These are phyloP conservation scores for Solanum hybrid DNA, from an alignment of 305 asterid genomes.

Conservation along the genomic window DNA sequence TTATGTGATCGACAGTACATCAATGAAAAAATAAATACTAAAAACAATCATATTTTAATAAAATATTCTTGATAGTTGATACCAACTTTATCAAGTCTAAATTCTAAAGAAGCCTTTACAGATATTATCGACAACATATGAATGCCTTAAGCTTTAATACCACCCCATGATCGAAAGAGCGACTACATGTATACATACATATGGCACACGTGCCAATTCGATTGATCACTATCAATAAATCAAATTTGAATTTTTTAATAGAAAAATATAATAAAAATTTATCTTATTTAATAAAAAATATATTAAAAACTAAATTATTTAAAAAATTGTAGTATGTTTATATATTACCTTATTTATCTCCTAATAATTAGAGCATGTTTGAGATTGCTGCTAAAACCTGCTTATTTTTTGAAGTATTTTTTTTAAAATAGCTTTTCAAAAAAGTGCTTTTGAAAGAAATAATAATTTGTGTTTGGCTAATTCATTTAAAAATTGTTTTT, in stretches of 20 bases:
- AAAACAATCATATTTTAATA: neutral
- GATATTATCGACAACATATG: neutral
- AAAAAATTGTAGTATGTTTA: neutral
- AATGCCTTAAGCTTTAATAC: neutral
- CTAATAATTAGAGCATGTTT: neutral
- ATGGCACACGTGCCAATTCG: neutral
- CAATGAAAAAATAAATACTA: neutral
- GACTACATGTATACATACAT: neutral
- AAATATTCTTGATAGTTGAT: too few relatives aligned
- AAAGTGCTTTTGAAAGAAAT: too few relatives aligned
- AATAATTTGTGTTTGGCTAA: too few relatives aligned
- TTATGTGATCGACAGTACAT: neutral
- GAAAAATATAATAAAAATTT: too few relatives aligned
- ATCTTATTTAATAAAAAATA: neutral
- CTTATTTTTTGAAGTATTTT: neutral
- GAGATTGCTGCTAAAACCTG: neutral
- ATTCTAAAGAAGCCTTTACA: neutral
- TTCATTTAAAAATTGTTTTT: too few relatives aligned
- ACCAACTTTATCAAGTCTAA: neutral
- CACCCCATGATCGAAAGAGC: neutral
- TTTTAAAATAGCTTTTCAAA: too few relatives aligned
- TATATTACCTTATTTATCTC: neutral
- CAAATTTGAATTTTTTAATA: too few relatives aligned
- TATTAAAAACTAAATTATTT: too few relatives aligned
- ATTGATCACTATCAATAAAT: neutral